phyloP scores from a whole-genome alignment of 2,329 filamentous ascomycete genomes.

The Monilinia polystroma region DNA sequence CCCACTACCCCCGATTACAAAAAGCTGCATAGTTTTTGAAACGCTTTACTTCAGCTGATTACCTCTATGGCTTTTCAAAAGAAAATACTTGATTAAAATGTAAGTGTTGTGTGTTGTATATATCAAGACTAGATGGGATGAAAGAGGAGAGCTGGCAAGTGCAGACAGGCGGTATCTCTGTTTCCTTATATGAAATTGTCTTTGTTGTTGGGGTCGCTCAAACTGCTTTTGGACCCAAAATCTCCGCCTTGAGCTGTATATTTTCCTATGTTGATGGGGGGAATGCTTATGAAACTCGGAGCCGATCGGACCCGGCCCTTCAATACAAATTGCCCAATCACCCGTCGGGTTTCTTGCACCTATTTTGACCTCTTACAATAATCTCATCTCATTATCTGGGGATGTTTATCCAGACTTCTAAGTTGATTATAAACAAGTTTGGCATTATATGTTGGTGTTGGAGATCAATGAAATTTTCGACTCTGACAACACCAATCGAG shows the following conservation, averaged over 20 bases:
- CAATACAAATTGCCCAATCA: not conserved
- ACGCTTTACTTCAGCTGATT: not conserved
- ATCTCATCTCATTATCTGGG: not conserved
- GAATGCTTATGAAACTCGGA: not conserved
- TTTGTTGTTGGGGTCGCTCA: not conserved
- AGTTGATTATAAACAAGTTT: not conserved
- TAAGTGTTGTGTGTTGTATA: not conserved
- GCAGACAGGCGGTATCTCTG: not conserved
- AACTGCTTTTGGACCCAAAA: not conserved
- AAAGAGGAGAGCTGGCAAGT: not conserved
- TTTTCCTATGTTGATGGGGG: not conserved
- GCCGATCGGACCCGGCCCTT: slow-evolving; percentile 14
- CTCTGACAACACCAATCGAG: not conserved
- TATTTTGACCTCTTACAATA: not conserved
- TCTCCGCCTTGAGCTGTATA: not conserved
- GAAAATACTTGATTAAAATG: not conserved
- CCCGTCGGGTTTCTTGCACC: not conserved
- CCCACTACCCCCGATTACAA: slow-evolving; percentile 48
- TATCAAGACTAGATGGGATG: not conserved
- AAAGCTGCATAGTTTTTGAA: slow-evolving; percentile 37
- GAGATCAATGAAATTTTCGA: not conserved
- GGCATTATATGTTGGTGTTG: not conserved
- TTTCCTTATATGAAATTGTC: slow-evolving; percentile 5
- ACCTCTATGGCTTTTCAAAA: not conserved
- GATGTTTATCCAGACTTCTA: not conserved